Conservation (phyloP, 2,329 filamentous ascomycete species). For the Botrytis squamosa region DNA sequence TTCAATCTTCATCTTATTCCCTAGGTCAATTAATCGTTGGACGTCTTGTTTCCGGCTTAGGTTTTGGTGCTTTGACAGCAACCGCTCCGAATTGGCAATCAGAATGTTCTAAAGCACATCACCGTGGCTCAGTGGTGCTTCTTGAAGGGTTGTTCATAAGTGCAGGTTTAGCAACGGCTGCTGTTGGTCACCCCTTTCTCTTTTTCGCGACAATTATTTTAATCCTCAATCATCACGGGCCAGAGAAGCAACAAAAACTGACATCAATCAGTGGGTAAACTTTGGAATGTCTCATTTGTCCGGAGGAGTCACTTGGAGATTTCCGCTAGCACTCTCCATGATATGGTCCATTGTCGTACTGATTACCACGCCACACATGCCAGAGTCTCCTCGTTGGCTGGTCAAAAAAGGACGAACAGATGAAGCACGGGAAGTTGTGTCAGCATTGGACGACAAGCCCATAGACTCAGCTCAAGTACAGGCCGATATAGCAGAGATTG, state of each 20-base stretch:
- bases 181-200: conserved; percentile 13
- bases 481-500: conserved; percentile 51
- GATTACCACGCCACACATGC: conserved; percentile 50
- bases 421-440: conserved; percentile 47
- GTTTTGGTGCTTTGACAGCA: conserved; percentile 51
- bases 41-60: conserved; percentile 49
- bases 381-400: conserved; percentile 52
- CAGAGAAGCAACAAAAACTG: conserved; percentile 10
- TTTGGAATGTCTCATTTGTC: conserved; percentile 54
- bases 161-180: conserved; percentile 40
- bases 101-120: conserved; percentile 56
- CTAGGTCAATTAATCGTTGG: conserved; percentile 55
- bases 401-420: conserved; percentile 46
- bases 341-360: conserved; percentile 60
- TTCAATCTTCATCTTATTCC: conserved; percentile 44
- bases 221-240: not conserved
- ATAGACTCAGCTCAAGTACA: conserved; percentile 54
- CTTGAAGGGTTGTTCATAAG: conserved; percentile 59
- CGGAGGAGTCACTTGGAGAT: conserved; percentile 55
- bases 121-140: conserved; percentile 59
- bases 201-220: not conserved
- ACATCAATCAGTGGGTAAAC: conserved; percentile 54
- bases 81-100: conserved; percentile 60
- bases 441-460: conserved; percentile 43
- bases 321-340: conserved; percentile 59